phyloP scores from a whole-genome alignment of 2,329 filamentous ascomycete genomes.

The Aureobasidium sp. region DNA sequence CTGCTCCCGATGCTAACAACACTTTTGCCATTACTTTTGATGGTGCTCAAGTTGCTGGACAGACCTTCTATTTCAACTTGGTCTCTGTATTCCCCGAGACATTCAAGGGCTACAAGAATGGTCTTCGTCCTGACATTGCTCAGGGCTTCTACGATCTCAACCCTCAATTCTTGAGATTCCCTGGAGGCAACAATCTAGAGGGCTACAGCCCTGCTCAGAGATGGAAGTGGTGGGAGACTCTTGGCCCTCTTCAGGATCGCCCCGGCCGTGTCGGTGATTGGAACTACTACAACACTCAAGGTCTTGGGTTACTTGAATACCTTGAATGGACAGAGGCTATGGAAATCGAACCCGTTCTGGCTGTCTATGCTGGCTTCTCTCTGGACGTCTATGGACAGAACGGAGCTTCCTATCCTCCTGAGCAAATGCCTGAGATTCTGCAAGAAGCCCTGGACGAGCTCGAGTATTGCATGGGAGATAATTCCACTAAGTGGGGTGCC shows the following conservation, averaged over 20 bases:
- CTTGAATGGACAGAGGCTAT: slow-evolving; percentile 52
- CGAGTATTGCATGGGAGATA: slow-evolving; percentile 52
- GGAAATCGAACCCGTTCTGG: slow-evolving; percentile 48
- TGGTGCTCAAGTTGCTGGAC: slow-evolving; percentile 33
- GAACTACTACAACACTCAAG: slow-evolving; percentile 54
- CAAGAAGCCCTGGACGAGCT: slow-evolving; percentile 55
- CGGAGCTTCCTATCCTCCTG: slow-evolving; percentile 31
- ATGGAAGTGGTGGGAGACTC: slow-evolving; percentile 49
- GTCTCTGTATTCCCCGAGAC: slow-evolving; percentile 50
- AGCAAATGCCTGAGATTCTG: slow-evolving; percentile 37
- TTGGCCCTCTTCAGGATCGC: slow-evolving; percentile 43
- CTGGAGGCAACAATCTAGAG: slow-evolving; percentile 47
- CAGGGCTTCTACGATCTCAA: slow-evolving; percentile 39
- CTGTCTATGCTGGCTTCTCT: slow-evolving; percentile 49
- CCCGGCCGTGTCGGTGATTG: slow-evolving; percentile 46
- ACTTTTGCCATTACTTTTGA: slow-evolving; percentile 47
- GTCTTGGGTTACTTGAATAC: slow-evolving; percentile 55
- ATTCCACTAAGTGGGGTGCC: slow-evolving; percentile 48
- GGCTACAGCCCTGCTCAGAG: slow-evolving; percentile 31
- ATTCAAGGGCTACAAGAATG: slow-evolving; percentile 47
- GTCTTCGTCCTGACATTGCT: slow-evolving; percentile 44
- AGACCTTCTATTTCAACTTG: slow-evolving; percentile 45
- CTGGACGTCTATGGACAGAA: slow-evolving; percentile 33
- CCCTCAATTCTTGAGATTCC: slow-evolving; percentile 44
- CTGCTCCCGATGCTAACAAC: slow-evolving; percentile 44